phyloP scores from a whole-genome alignment of 2,329 filamentous ascomycete species.

The Graphiopsis chlorocephala region DNA sequence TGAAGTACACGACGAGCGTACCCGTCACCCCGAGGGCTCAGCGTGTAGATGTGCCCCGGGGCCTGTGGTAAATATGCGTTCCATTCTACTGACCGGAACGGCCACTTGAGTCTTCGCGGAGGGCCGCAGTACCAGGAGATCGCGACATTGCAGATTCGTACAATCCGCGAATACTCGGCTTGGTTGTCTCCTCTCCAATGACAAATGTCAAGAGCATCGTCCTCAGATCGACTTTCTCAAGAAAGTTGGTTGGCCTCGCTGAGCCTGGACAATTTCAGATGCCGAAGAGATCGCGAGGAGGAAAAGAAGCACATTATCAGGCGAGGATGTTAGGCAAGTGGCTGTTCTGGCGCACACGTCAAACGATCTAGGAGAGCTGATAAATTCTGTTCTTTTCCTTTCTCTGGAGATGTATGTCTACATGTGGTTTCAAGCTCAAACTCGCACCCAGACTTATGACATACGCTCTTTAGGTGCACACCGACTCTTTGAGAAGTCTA shows the following conservation, averaged over 20 bases:
- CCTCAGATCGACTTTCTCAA: not conserved
- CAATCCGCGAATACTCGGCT: not conserved
- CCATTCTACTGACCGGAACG: not conserved
- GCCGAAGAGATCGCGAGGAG: not conserved
- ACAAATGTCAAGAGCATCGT: not conserved
- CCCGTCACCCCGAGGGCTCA: not conserved
- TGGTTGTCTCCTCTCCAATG: not conserved
- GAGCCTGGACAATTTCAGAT: not conserved
- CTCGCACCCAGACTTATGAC: not conserved
- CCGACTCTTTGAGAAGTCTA: not conserved
- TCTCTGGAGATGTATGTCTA: not conserved
- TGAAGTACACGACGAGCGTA: not conserved
- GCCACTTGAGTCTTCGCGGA: not conserved
- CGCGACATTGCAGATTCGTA: not conserved
- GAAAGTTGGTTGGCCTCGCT: not conserved
- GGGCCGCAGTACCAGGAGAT: not conserved
- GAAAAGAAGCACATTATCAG: not conserved
- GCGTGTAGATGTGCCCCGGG: not conserved
- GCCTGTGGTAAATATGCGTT: not conserved
- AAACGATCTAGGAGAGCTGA: not conserved
- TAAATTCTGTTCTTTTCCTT: not conserved
- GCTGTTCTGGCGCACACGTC: not conserved
- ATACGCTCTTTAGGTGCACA: not conserved
- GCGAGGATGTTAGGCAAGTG: not conserved
- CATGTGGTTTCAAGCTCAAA: not conserved